Evolutionary conservation across 768 basidiomycete genomes (phyloP), one percentile per base, ranked within the genome.

Genomic region (Psilocybe cyanescens): DNA sequence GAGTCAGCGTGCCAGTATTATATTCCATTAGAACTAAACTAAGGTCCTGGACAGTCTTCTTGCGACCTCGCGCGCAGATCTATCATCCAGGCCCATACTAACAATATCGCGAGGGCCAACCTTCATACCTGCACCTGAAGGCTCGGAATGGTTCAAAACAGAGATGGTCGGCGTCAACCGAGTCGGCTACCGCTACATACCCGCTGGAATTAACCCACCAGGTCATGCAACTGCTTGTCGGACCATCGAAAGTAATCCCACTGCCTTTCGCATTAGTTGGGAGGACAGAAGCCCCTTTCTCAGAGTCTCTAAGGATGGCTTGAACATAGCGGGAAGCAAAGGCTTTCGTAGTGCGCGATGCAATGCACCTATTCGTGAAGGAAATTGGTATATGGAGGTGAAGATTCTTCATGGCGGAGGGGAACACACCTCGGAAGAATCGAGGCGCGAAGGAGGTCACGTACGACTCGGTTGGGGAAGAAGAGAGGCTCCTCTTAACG

Each of bases 351-450:
- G 92, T 67, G 95, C 90, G 3, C 85, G 97, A 24, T 90, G 89
- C 60, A 99, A 97, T 73, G 89, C 93, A 1, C 92, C 94, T 0
- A 83, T 99, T 19, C 82, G 94, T 24, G 88, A 95, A 67, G 97
- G 97, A 4, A 85, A 83, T 11, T 99, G 95, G 95, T 99, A 95
- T 73, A 86, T 95, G 82, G 97, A 99, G 78, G 86, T 97, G 50
- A 86, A 85, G 71, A 81, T 99, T 65, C 78, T 90, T 19, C 83
- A 85, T 46, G 90, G 91, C 0, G 91, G 91, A 2, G 91, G 89
- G 1, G 89, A 87, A 57, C 78, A 75, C 60, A 70, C 71, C 31
- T 69, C 75, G 24, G 88, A 86, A 2, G 77, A 78, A 64, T 76
- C 80, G 50, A 75, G 78, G 68, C 73, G 76, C 8, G 87, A 90